Evolutionary conservation across 768 basidiomycete genomes (phyloP).

Genomic region (Mycena galericulata): DNA sequence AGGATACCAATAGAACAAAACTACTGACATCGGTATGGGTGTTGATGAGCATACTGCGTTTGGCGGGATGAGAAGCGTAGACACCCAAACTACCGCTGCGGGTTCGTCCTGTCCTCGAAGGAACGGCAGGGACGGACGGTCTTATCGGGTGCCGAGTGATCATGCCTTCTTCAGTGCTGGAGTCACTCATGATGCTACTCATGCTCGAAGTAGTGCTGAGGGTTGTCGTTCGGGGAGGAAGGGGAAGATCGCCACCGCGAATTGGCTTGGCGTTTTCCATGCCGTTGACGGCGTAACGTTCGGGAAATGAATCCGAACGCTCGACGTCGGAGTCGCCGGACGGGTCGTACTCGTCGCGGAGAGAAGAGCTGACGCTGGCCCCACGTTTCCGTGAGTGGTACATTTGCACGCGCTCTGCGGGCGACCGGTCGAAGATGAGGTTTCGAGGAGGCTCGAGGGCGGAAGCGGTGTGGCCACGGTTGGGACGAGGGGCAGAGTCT

Average conservation of each 20-base stretch:
- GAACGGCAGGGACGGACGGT: slow-evolving; percentile 44
- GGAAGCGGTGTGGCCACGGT: slow-evolving; percentile 51
- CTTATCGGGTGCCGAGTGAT: slow-evolving; percentile 51
- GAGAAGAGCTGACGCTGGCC: slow-evolving; percentile 62
- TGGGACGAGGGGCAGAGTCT: slow-evolving; percentile 50
- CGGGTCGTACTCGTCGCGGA: slow-evolving; percentile 54
- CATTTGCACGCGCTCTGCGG: slow-evolving; percentile 37
- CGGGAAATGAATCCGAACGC: slow-evolving; percentile 54
- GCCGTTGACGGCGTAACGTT: slow-evolving; percentile 29
- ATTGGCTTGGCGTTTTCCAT: slow-evolving; percentile 41
- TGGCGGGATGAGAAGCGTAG: slow-evolving; percentile 50
- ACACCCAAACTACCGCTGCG: slow-evolving; percentile 74
- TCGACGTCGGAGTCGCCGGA: slow-evolving; percentile 66
- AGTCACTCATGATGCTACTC: slow-evolving; percentile 52
- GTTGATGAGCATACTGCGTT: slow-evolving; percentile 51
- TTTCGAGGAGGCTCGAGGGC: slow-evolving; percentile 49
- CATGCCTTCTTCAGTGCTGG: slow-evolving; percentile 52
- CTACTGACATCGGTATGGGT: slow-evolving; percentile 45
- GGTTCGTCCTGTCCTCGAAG: slow-evolving; percentile 56
- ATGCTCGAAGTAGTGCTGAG: slow-evolving; percentile 53
- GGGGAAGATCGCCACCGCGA: slow-evolving; percentile 71
- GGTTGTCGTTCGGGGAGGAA: slow-evolving; percentile 65
- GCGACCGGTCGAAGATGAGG: slow-evolving; percentile 41
- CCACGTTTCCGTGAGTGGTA: slow-evolving; percentile 61
- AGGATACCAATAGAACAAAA: slow-evolving; percentile 16